Evolutionary conservation across 768 basidiomycete genomes (phyloP).

Genomic region (Leccinum obscurum): DNA sequence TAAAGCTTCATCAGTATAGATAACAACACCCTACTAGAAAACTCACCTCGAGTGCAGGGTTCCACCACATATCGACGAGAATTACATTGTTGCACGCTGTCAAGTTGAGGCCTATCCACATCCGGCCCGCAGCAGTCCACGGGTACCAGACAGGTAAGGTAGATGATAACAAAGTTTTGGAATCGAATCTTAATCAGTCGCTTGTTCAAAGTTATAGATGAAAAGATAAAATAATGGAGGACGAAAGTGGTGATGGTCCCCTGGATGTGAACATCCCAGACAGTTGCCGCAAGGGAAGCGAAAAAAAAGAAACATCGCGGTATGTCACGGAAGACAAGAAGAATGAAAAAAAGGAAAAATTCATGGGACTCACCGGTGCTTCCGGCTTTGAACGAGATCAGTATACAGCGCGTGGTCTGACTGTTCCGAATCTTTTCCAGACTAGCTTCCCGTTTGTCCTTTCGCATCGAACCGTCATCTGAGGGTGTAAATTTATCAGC

Average conservation of each 20-base stretch:
- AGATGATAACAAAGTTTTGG: neutral
- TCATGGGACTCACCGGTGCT: constrained; percentile 65
- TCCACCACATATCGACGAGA: constrained; percentile 94
- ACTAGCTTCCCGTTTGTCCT: constrained; percentile 72
- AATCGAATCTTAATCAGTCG: constrained; percentile 17
- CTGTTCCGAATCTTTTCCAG: constrained; percentile 70
- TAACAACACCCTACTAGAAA: constrained; percentile 1
- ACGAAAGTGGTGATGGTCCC: neutral
- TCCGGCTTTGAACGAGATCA: constrained; percentile 97
- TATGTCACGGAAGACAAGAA: neutral
- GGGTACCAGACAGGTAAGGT: neutral
- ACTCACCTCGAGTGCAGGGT: constrained; percentile 78
- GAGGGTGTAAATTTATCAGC: constrained; percentile 13
- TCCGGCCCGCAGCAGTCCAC: neutral
- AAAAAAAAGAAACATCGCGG: neutral
- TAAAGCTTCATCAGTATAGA: constrained; percentile 11
- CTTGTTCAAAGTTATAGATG: neutral
- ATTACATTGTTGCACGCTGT: constrained; percentile 95
- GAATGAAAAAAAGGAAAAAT: neutral
- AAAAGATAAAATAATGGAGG: neutral
- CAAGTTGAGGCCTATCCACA: constrained; percentile 71
- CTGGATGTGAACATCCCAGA: neutral
- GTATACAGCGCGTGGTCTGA: constrained; percentile 64
- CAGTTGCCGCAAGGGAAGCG: neutral
- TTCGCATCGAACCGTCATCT: constrained; percentile 90